Evolutionary conservation across 306 rosid genomes (phyloP), one percentile per base, ranked within the genome.

Genomic region (Ziziphus jujuba): DNA sequence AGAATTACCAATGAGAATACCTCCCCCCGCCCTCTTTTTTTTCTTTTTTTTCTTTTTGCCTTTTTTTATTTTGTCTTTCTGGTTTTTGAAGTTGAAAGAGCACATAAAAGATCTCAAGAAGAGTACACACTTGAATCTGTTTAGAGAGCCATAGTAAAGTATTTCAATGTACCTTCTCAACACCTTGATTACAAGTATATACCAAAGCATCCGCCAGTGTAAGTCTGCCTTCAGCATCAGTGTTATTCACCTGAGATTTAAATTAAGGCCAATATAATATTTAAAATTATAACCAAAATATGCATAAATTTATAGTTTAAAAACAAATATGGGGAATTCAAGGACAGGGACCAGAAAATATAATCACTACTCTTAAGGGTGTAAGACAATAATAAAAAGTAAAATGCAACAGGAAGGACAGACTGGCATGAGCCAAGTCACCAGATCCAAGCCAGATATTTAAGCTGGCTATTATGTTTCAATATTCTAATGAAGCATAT

Each of bases 161-260:
- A 22, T 59, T 61, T 44, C 16, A n/a, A 21, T 61, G 35, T 79
- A 95, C 99, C 97, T 95, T 95, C 25, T 90, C 92, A 85, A 85
- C 97, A 72, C 96, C 99, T 84, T 90, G 99, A 81, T 95, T 90
- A 79, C 96, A 90, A 63, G 99, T 86, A 82, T 95, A 95, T 34
- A 90, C 85, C 81, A 95, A 81, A 45, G 99, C 96, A 71, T 95
- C 99, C 63, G 99, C 99, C 60, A 95, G 84, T 55, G 99, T 95
- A 75, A 95, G 96, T 75, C 97, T 90, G 64, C 99, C 99, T 83
- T 95, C 99, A 65, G 99, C 99, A 84, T 95, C 99, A 16, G 97
- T 95, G 89, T 95, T 95, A 76, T 95, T 95, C 71, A 95, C 99
- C 99, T 95, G 76, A 59, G 61, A 14, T 49, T 54, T 69, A 61